These are phyloP conservation scores for Aspergillus novoparasiticus DNA, from an alignment of 2,329 filamentous ascomycete species.

Conservation along the genomic window DNA sequence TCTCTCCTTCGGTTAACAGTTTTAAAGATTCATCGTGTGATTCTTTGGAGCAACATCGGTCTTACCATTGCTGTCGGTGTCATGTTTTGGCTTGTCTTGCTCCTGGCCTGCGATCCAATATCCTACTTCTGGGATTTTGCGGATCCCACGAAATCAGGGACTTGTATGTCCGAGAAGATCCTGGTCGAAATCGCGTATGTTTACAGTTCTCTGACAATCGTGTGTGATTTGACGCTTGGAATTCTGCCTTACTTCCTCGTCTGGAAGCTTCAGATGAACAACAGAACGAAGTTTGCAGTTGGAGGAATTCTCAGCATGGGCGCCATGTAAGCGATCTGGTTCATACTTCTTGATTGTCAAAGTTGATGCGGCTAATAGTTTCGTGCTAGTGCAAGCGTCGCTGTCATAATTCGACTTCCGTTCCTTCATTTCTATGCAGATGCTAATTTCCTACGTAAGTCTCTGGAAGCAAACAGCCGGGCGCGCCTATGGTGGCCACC, in stretches of 20 bases:
- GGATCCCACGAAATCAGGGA: constrained; percentile 22
- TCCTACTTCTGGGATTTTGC: constrained; percentile 51
- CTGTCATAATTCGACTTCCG: neutral
- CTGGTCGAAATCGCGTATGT: constrained; percentile 52
- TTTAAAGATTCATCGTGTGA: constrained; percentile 40
- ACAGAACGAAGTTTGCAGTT: constrained; percentile 53
- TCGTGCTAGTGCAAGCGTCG: neutral
- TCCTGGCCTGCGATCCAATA: constrained; percentile 55
- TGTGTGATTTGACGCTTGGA: constrained; percentile 52
- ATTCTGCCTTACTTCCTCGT: constrained; percentile 58
- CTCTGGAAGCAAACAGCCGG: no score
- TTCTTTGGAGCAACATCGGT: constrained; percentile 49
- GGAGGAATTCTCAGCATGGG: constrained; percentile 49
- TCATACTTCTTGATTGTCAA: neutral
- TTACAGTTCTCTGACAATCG: constrained; percentile 49
- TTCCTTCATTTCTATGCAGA: constrained; percentile 31
- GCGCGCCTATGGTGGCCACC: no score
- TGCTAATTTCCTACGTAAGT: neutral
- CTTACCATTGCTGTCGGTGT: constrained; percentile 47
- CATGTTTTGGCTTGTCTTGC: constrained; percentile 52
- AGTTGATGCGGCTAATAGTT: neutral
- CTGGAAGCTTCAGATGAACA: constrained; percentile 57
- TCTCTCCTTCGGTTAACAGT: constrained; percentile 55
- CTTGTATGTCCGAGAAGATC: constrained; percentile 50
- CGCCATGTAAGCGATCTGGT: neutral